Percentiles rank a stretch among this genome's conserved stretches.
phyloP scores from a whole-genome alignment of 225 moss, liverwort and hornwort species.

The Anthoceros angustus region DNA sequence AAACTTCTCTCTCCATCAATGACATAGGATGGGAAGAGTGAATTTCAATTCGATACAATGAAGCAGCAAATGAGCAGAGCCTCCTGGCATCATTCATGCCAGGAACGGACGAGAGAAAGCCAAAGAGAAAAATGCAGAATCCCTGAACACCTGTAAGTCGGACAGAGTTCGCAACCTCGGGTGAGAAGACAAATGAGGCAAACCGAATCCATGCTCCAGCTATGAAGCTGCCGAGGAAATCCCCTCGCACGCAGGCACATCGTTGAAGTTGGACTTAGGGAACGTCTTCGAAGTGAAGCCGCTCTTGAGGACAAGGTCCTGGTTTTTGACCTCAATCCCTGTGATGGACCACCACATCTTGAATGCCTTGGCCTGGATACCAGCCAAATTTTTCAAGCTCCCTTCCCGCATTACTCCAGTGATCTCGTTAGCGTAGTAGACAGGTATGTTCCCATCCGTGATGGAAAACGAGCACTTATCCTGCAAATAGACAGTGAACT shows the following conservation, averaged over 20 bases:
- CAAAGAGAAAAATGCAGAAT: too few species aligned
- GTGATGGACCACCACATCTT: constrained; percentile 3
- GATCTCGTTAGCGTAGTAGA: background rate
- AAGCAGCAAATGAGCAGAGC: too few species aligned
- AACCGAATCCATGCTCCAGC: too few species aligned
- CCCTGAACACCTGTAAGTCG: too few species aligned
- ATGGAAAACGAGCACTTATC: background rate
- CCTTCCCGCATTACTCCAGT: background rate
- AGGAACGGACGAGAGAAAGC: too few species aligned
- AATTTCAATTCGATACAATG: too few species aligned
- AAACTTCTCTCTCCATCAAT: too few species aligned
- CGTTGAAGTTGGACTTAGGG: background rate
- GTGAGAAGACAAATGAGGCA: too few species aligned
- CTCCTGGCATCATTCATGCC: too few species aligned
- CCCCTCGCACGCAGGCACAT: background rate
- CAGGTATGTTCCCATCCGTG: background rate
- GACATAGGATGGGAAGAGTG: too few species aligned
- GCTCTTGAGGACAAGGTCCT: background rate
- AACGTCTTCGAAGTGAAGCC: background rate
- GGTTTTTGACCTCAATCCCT: background rate
- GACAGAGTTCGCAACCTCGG: too few species aligned
- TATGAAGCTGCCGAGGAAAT: background rate
- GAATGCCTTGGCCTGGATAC: background rate
- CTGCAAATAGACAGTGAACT: constrained; percentile 2
- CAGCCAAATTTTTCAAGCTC: constrained; percentile 1